phyloP scores from a whole-genome alignment of 306 rosid genomes.

The Sechiopsis laciniata region DNA sequence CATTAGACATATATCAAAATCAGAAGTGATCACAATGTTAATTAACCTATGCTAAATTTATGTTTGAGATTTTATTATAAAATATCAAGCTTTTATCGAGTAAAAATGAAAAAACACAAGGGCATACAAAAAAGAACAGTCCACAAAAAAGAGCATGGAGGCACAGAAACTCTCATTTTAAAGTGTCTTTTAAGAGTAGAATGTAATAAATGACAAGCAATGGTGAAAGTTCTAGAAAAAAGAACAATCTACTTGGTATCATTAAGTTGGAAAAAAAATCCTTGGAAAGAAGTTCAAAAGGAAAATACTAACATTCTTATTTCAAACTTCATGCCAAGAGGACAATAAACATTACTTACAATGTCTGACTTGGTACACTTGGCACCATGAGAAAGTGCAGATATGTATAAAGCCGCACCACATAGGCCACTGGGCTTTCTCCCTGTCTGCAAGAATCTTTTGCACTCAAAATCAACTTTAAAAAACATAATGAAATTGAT shows the following conservation, averaged over 20 bases:
- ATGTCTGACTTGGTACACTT: constrained; percentile 64
- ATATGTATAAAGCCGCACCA: constrained; percentile 80
- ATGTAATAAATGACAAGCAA: no score
- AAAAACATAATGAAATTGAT: not conserved
- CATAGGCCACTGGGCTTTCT: constrained; percentile 88
- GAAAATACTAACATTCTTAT: not conserved
- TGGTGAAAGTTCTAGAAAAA: not conserved
- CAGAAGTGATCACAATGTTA: not conserved
- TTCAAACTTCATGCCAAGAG: constrained; percentile 9
- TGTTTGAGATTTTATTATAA: not conserved
- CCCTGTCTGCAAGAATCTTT: constrained; percentile 53
- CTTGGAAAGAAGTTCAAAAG: not conserved
- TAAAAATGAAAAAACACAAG: no score
- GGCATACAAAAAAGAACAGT: no score
- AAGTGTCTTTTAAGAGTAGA: no score
- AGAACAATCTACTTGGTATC: not conserved
- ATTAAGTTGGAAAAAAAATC: not conserved
- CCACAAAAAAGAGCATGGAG: no score
- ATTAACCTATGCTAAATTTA: not conserved
- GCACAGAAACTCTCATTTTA: no score
- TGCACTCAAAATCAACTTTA: not conserved
- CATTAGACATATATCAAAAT: not conserved
- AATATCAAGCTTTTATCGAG: no score
- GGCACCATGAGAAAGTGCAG: constrained; percentile 72
- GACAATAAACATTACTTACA: constrained; percentile 42